These are phyloP conservation scores for Colletotrichum tamarilloi DNA, from an alignment of 2,329 filamentous ascomycete genomes.

Conservation along the genomic window DNA sequence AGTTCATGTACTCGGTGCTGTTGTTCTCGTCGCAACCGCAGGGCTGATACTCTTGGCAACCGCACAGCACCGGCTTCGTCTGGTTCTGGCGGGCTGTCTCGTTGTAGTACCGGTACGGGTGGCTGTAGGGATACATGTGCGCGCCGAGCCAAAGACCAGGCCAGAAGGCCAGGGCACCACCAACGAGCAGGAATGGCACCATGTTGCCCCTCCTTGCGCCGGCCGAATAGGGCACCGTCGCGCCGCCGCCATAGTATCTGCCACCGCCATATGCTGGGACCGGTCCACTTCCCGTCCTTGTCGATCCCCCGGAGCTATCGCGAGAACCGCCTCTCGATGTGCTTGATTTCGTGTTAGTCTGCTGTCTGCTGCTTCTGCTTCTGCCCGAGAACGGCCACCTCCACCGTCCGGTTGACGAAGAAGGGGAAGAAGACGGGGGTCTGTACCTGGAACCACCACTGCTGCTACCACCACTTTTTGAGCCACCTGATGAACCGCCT, in stretches of 20 bases:
- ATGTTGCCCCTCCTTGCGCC: constrained; percentile 52
- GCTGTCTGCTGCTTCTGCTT: neutral
- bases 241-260: constrained; percentile 75
- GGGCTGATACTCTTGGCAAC: constrained; percentile 63
- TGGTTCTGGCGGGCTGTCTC: constrained; percentile 60
- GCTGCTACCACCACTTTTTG: constrained; percentile 22
- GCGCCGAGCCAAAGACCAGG: constrained; percentile 69
- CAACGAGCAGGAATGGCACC: constrained; percentile 62
- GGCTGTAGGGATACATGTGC: constrained; percentile 67
- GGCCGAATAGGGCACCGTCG: constrained; percentile 67
- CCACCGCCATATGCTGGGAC: constrained; percentile 70
- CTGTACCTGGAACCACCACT: constrained; percentile 34
- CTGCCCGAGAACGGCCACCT: neutral
- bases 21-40: constrained; percentile 64
- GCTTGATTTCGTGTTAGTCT: neutral
- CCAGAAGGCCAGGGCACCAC: constrained; percentile 66
- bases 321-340: constrained; percentile 19
- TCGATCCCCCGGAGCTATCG: constrained; percentile 59
- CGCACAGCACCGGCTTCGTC: constrained; percentile 69
- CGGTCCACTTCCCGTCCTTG: constrained; percentile 68
- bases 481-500: constrained; percentile 39
- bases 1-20: constrained; percentile 63
- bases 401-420: constrained; percentile 10
- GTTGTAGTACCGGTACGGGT: constrained; percentile 67
- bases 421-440: neutral